phyloP scores from a whole-genome alignment of 108 stramenopile genomes.

The Thalassiosira profunda region DNA sequence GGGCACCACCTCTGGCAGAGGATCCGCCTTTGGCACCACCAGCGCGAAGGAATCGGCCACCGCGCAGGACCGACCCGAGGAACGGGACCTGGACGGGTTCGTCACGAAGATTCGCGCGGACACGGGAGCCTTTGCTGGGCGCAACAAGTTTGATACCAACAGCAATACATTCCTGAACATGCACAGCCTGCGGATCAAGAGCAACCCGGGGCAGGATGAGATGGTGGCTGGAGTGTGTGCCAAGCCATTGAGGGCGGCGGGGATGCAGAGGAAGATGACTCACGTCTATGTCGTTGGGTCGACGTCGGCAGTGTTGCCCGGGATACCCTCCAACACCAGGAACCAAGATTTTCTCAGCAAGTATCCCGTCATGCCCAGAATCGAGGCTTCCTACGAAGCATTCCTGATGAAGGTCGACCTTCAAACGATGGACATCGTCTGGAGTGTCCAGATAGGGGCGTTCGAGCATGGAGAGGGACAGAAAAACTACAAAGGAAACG shows the following conservation, averaged over 20 bases:
- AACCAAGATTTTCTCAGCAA: slow-evolving; percentile 12
- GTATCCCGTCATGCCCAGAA: slow-evolving; percentile 30
- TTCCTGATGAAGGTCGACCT: slow-evolving; percentile 59
- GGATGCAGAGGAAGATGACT: slow-evolving; percentile 21
- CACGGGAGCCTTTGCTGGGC: slow-evolving; percentile 34
- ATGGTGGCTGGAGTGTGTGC: slow-evolving; percentile 41
- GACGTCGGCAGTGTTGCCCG: slow-evolving; percentile 36
- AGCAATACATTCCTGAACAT: slow-evolving; percentile 27
- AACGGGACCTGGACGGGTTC: slow-evolving; percentile 52
- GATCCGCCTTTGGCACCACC: slow-evolving; percentile 42
- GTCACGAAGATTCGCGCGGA: slow-evolving; percentile 44
- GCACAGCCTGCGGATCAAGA: slow-evolving; percentile 22
- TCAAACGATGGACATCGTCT: slow-evolving; percentile 45
- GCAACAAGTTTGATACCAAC: slow-evolving; percentile 26
- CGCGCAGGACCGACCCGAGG: slow-evolving; percentile 12
- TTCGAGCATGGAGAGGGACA: not conserved
- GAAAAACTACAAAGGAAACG: slow-evolving; percentile 34
- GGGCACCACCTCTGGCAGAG: slow-evolving; percentile 41
- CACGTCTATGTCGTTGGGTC: slow-evolving; percentile 59
- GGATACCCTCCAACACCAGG: slow-evolving; percentile 7
- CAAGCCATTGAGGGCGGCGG: slow-evolving; percentile 18
- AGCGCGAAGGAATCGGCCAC: not conserved
- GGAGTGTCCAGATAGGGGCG: slow-evolving; percentile 58
- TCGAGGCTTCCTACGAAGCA: too few species aligned
- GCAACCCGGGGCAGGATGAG: slow-evolving; percentile 26